Evolutionary conservation across 805 yeast species (phyloP).

Genomic region (Grigorovia transvaalensis): DNA sequence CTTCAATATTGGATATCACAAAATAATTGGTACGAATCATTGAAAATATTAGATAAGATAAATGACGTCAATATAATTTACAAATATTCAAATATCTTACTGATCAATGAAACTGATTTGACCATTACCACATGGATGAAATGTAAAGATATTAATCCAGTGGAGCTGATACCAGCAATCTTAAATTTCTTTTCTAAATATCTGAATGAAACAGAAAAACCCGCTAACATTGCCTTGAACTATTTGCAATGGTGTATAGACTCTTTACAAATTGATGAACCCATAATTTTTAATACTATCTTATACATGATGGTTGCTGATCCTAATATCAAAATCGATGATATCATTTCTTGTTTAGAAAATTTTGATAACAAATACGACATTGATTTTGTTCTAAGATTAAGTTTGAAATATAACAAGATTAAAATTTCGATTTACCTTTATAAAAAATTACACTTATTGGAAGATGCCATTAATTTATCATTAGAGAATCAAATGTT

Average conservation of each 20-base stretch:
- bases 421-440: slow-evolving; percentile 61
- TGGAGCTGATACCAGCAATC: slow-evolving; percentile 64
- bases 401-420: slow-evolving; percentile 52
- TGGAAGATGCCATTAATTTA: slow-evolving; percentile 70
- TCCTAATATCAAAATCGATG: slow-evolving; percentile 29
- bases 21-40: slow-evolving; percentile 65
- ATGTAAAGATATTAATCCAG: slow-evolving; percentile 41
- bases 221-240: slow-evolving; percentile 53
- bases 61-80: slow-evolving; percentile 44
- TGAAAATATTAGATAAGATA: slow-evolving; percentile 43
- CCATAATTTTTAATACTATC: slow-evolving; percentile 57
- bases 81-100: slow-evolving; percentile 55
- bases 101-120: slow-evolving; percentile 55
- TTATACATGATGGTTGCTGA: slow-evolving; percentile 52
- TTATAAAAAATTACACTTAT: slow-evolving; percentile 56
- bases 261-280: slow-evolving; percentile 31
- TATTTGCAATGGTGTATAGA: slow-evolving; percentile 49
- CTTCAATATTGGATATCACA: slow-evolving; percentile 56
- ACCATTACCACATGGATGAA: slow-evolving; percentile 76
- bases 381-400: slow-evolving; percentile 60
- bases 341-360: slow-evolving; percentile 44
- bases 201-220: slow-evolving; percentile 7
- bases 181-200: slow-evolving; percentile 51
- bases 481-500: slow-evolving; percentile 50
- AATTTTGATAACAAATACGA: slow-evolving; percentile 36